Conservation (phyloP, 73 alveolate species). For the Symbiodinium natans region DNA sequence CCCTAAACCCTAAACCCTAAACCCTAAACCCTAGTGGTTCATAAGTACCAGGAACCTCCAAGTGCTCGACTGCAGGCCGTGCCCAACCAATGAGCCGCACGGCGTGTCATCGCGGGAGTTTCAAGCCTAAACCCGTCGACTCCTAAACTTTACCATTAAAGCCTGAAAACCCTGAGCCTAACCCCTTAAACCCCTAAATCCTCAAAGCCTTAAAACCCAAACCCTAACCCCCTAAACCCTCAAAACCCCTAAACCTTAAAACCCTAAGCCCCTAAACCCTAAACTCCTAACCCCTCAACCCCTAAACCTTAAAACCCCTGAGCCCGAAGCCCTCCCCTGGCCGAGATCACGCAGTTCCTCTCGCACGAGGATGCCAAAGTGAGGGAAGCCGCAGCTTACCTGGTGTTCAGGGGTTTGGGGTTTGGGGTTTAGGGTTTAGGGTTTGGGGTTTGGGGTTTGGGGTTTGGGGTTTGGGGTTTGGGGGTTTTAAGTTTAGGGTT, state of each 20-base stretch:
- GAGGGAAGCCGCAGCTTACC: constrained; percentile 73
- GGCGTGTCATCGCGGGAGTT: too few species aligned
- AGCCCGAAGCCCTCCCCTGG: not conserved
- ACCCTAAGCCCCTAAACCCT: too few species aligned
- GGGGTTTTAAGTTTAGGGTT: too few species aligned
- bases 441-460: not conserved
- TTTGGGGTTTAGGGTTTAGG: not conserved
- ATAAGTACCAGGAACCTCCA: too few species aligned
- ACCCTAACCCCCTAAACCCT: not conserved
- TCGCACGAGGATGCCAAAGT: constrained; percentile 88
- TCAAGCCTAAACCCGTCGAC: too few species aligned
- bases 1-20: too few species aligned
- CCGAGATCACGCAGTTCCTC: constrained; percentile 84
- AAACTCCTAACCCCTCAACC: not conserved
- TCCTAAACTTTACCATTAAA: too few species aligned
- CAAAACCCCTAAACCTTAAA: not conserved
- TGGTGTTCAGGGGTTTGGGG: not conserved
- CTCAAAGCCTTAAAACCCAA: not conserved
- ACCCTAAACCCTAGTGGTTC: too few species aligned
- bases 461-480: not conserved
- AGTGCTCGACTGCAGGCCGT: too few species aligned
- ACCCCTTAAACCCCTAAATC: too few species aligned
- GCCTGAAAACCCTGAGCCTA: too few species aligned
- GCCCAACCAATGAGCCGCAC: too few species aligned
- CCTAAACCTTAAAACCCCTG: not conserved